A percentile compares a stretch with the other conserved stretches of the same genome.
These are phyloP conservation scores for Penicillium sp. DNA, from an alignment of 2,329 filamentous ascomycete species.

Conservation along the genomic window DNA sequence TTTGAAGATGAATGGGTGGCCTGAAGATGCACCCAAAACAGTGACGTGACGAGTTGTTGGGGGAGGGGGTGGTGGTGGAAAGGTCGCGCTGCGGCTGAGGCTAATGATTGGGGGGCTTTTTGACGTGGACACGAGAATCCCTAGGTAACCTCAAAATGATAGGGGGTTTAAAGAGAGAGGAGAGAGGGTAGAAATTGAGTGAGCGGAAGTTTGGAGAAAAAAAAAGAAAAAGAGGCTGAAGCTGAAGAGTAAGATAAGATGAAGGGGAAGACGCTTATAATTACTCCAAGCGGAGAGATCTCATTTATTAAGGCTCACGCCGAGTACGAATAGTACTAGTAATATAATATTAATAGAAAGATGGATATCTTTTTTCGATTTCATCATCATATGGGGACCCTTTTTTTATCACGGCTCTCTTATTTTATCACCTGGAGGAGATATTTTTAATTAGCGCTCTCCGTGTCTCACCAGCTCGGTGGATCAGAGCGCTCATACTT, in stretches of 20 bases:
- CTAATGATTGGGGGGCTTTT: constrained; percentile 15
- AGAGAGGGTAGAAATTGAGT: constrained; percentile 4
- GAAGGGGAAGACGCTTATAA: constrained; percentile 17
- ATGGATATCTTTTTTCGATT: constrained; percentile 5
- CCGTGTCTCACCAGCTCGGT: constrained; percentile 15
- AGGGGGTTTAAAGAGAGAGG: not conserved
- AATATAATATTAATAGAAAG: not conserved
- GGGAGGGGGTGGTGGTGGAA: constrained; percentile 24
- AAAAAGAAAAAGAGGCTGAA: constrained; percentile 6
- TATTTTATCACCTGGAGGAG: not conserved
- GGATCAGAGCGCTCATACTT: constrained; percentile 5
- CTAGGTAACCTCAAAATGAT: not conserved
- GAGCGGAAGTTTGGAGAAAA: constrained; percentile 5
- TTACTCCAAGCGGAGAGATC: constrained; percentile 12
- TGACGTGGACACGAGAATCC: constrained; percentile 11
- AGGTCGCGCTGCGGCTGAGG: constrained; percentile 26
- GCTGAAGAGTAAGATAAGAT: constrained; percentile 16
- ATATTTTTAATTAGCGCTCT: constrained; percentile 24
- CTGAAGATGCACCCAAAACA: constrained; percentile 20
- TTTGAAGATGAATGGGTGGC: constrained; percentile 7
- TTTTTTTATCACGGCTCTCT: not conserved
- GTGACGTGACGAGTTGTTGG: constrained; percentile 17
- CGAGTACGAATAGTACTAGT: not conserved
- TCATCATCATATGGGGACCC: constrained; percentile 9
- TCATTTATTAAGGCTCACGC: constrained; percentile 17